Base-by-base conservation (phyloP, 1,284 basidiomycete genomes). In the Fomitopsis schrenkii region DNA sequence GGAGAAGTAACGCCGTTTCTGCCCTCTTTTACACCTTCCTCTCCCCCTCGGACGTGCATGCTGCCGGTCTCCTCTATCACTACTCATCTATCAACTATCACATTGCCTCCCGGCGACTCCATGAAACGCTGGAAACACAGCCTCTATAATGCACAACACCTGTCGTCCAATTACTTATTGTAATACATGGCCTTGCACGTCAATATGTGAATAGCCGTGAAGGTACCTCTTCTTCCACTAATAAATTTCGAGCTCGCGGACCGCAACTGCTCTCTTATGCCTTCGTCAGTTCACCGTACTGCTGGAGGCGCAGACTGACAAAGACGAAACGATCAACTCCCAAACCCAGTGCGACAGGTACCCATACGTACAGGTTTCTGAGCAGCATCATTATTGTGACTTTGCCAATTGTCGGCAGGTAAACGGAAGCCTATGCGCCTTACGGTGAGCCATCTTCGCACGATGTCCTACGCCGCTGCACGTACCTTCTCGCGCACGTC, bases 361-460 rank as follows among this genome's bases (percentile, higher is more conserved):
- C 3, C 28, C 28, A 33, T 9, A 48, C 62, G 55, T 90, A 93
- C 89, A 99, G 74, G 75, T 98, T 99, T 59, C 97, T 85, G 73
- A 98, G 85, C 38, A 99, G 83, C 94, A 99, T 97, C 70, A 95
- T 82, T 66, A 98, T 97, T 1, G 97, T 99, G 64, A 97, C 93
- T 78, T 97, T 97, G 45, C 97, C 97, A 33, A 99, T 94, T 3
- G 94, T 90, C 15, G 96, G 95, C 64, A 97, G 82, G 74, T 97
- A 97, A 66, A 98, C 80, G 4, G 94, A 94, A 12, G 94, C 94
- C 93, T 95, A 66, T 38, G n/a, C 35, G 8, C 10, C 9, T 7
- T 22, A 17, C 22, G n/a, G n/a, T 40, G 33, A 54, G 55, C 28
- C 46, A 48, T 17, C 38, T 33, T 36, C 26, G 35, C 38, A 48